Conservation (phyloP, 192 early-diverging fungal genomes). For the Coemansia sp. region DNA sequence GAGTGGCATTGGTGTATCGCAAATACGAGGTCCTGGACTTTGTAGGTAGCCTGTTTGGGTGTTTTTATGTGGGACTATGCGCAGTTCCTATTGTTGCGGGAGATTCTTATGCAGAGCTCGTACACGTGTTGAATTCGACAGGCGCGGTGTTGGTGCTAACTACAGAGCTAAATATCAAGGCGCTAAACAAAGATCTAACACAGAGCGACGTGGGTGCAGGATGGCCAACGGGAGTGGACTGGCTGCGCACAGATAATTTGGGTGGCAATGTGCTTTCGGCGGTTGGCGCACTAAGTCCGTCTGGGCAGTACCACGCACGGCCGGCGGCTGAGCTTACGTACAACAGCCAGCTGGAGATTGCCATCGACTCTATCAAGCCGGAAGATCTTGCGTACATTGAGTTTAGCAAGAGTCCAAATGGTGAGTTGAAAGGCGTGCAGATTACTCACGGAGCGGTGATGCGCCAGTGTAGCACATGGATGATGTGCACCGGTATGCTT, state of each 20-base stretch:
- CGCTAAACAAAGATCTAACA: constrained; percentile 70
- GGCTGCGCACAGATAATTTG: constrained; percentile 83
- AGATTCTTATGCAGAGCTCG: constrained; percentile 76
- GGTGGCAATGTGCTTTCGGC: constrained; percentile 59
- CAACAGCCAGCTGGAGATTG: constrained; percentile 19
- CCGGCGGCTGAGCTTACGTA: constrained; percentile 9
- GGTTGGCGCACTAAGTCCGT: constrained; percentile 26
- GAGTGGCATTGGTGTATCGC: constrained; percentile 76
- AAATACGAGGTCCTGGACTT: constrained; percentile 82
- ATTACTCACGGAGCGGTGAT: constrained; percentile 76
- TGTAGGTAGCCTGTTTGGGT: constrained; percentile 76
- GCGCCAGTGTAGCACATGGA: constrained; percentile 60
- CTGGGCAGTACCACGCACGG: constrained; percentile 27
- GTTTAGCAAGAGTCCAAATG: constrained; percentile 78
- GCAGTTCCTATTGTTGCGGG: constrained; percentile 83
- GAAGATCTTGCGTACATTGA: constrained; percentile 80
- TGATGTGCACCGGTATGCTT: constrained; percentile 48
- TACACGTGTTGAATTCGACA: constrained; percentile 70
- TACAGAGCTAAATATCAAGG: constrained; percentile 73
- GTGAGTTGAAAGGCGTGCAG: constrained; percentile 81
- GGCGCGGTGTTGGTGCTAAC: constrained; percentile 71
- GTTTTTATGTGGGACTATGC: constrained; percentile 75
- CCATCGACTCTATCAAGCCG: constrained; percentile 20
- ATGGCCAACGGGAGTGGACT: constrained; percentile 67
- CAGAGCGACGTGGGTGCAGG: constrained; percentile 55